A percentile compares a stretch with the other conserved stretches of the same genome.
Evolutionary conservation across 345 rosid genomes (phyloP).

Genomic region (Angophora floribunda): DNA sequence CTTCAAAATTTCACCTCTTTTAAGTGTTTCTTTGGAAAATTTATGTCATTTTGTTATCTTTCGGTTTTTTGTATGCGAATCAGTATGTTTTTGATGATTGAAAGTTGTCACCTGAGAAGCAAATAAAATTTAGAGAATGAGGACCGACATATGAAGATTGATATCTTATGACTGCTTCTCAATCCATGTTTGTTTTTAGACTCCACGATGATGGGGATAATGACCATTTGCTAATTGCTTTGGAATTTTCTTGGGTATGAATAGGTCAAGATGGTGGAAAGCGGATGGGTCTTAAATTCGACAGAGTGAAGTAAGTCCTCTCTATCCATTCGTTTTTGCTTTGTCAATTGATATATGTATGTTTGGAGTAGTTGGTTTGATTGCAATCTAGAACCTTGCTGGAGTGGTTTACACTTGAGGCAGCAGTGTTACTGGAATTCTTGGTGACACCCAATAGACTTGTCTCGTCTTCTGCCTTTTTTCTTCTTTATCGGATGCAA

Average conservation of each 20-base stretch:
- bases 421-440: neutral
- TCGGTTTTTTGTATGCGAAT: neutral
- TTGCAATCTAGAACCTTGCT: neutral
- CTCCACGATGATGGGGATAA: neutral
- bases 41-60: neutral
- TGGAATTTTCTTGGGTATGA: neutral
- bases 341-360: neutral
- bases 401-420: neutral
- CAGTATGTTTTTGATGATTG: neutral
- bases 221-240: neutral
- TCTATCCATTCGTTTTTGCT: neutral
- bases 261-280: conserved; percentile 92
- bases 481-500: neutral
- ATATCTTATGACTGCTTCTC: neutral
- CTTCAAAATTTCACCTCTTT: neutral
- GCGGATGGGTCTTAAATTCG: conserved; percentile 89
- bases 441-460: neutral
- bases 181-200: neutral
- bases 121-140: neutral
- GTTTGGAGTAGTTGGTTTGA: neutral
- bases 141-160: neutral
- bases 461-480: neutral
- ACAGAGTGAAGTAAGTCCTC: conserved; percentile 70
- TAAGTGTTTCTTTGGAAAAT: neutral
- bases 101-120: neutral